A percentile compares a stretch with the other conserved stretches of the same genome.
Evolutionary conservation across 768 basidiomycete genomes (phyloP).

Genomic region (Glaciozyma martinii): DNA sequence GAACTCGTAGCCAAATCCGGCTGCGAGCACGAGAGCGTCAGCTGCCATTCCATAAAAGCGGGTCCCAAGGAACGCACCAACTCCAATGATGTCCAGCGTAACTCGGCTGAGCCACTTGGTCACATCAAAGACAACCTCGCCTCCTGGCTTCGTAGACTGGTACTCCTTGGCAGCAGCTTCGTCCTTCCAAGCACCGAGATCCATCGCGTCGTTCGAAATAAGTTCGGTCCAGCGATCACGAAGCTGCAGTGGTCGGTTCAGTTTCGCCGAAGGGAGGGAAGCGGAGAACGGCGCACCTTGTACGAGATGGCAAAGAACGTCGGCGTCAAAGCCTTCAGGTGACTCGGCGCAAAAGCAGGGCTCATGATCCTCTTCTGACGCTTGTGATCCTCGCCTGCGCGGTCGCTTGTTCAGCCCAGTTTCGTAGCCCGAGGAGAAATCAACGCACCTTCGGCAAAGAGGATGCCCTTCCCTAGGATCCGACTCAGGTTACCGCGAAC

Average conservation of each 20-base stretch:
- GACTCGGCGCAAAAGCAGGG: slow-evolving; percentile 19
- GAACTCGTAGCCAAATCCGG: slow-evolving; percentile 28
- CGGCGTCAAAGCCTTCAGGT: slow-evolving; percentile 22
- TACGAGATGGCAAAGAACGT: slow-evolving; percentile 26
- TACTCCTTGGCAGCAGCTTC: not conserved
- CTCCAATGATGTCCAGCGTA: slow-evolving; percentile 36
- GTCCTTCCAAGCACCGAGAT: slow-evolving; percentile 4
- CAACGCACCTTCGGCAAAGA: slow-evolving; percentile 29
- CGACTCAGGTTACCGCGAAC: slow-evolving; percentile 22
- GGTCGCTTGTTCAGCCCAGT: not conserved
- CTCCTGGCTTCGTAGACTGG: not conserved
- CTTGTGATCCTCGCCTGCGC: slow-evolving; percentile 26
- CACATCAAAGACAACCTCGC: slow-evolving; percentile 36
- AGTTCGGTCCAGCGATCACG: slow-evolving; percentile 14
- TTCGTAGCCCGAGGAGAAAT: not conserved
- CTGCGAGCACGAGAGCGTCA: not conserved
- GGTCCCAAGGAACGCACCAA: not conserved
- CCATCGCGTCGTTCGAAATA: not conserved
- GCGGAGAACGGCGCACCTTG: slow-evolving; percentile 4
- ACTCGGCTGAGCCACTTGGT: slow-evolving; percentile 36
- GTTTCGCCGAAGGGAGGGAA: too few species aligned
- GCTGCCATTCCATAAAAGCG: not conserved
- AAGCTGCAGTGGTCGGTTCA: slow-evolving; percentile 1
- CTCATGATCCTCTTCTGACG: slow-evolving; percentile 24
- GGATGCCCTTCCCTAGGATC: slow-evolving; percentile 30